These are phyloP conservation scores for Boeremia exigua DNA, from an alignment of 2,329 filamentous ascomycete genomes.

Conservation along the genomic window DNA sequence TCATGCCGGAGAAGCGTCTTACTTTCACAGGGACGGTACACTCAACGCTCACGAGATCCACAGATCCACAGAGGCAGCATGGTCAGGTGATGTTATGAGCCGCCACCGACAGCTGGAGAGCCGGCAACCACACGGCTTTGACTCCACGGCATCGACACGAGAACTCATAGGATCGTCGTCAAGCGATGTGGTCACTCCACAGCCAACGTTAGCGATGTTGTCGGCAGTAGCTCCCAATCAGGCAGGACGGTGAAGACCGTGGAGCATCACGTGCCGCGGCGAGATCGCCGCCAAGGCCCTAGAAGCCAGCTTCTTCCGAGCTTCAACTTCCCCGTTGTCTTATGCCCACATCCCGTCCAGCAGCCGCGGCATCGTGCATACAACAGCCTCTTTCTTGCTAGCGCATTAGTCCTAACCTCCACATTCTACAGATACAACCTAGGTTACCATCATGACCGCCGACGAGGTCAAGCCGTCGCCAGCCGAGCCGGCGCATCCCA, in stretches of 20 bases:
- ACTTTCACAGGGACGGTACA: too few species aligned
- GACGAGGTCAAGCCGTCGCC: conserved; percentile 21
- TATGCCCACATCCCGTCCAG: conserved; percentile 10
- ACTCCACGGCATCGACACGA: conserved; percentile 2
- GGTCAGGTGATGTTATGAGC: conserved; percentile 4
- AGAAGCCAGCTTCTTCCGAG: conserved; percentile 10
- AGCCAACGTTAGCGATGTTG: background rate
- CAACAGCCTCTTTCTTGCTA: conserved; percentile 20
- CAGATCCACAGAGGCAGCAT: background rate
- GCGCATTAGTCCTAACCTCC: conserved; percentile 25
- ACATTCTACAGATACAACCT: conserved; percentile 19
- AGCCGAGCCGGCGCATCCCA: conserved; percentile 15
- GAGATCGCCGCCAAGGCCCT: conserved; percentile 1
- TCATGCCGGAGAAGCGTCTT: background rate
- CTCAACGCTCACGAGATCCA: too few species aligned
- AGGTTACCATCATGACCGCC: conserved; percentile 23
- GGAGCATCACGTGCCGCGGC: conserved; percentile 8
- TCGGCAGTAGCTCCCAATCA: conserved; percentile 8
- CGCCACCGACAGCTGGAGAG: background rate
- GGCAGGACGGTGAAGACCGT: conserved; percentile 5
- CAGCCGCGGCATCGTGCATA: conserved; percentile 24
- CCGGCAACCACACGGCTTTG: background rate
- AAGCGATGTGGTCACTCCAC: conserved; percentile 7
- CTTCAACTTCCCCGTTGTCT: conserved; percentile 10
- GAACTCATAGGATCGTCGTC: conserved; percentile 2